phyloP scores from a whole-genome alignment of 768 basidiomycete genomes.

The Leccinellum luteum region DNA sequence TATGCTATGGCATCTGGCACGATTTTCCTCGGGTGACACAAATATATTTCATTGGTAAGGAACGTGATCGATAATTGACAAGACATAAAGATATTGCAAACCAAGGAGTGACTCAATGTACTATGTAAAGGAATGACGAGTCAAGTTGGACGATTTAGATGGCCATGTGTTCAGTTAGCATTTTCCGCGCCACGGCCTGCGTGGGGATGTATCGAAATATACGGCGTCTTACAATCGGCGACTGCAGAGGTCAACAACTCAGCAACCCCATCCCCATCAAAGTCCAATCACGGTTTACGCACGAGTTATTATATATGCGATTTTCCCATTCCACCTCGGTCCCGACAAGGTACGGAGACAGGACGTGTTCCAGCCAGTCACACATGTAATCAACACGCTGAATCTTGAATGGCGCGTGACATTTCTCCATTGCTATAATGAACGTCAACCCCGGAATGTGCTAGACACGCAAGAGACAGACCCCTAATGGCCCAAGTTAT shows the following conservation, averaged over 20 bases:
- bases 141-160: not conserved
- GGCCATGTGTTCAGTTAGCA: not conserved
- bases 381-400: slow-evolving; percentile 33
- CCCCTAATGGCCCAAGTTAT: slow-evolving; percentile 42
- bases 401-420: slow-evolving; percentile 43
- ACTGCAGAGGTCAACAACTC: slow-evolving; percentile 7
- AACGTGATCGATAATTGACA: slow-evolving; percentile 6
- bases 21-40: not conserved
- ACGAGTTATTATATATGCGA: slow-evolving; percentile 30
- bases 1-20: slow-evolving; percentile 24
- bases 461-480: slow-evolving; percentile 16
- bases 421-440: slow-evolving; percentile 45
- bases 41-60: slow-evolving; percentile 6
- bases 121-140: not conserved
- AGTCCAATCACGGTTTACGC: slow-evolving; percentile 1
- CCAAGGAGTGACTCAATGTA: not conserved
- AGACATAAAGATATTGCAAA: slow-evolving; percentile 9
- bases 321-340: slow-evolving; percentile 28
- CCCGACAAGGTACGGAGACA: slow-evolving; percentile 26
- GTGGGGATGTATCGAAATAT: not conserved
- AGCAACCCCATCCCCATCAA: not conserved
- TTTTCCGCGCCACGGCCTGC: not conserved
- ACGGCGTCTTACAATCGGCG: not conserved
- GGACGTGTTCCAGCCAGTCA: slow-evolving; percentile 39
- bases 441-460: not conserved